Conservation (phyloP, 495 filamentous ascomycete genomes). For the Talaromyces thailandensis region DNA sequence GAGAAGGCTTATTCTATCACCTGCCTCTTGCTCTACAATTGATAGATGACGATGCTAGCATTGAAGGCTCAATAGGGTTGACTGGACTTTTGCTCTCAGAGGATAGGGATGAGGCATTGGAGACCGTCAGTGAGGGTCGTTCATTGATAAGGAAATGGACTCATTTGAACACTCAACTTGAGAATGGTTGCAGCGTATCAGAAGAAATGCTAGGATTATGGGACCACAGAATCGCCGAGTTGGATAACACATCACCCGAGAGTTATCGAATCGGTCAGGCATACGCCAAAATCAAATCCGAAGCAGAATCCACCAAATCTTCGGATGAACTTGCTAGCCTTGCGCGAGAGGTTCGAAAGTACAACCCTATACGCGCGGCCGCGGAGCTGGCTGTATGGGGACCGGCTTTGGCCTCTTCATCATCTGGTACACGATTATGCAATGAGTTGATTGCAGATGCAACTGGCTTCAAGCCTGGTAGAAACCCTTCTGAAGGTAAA, state of each 20-base stretch:
- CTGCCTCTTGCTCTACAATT: constrained; percentile 48
- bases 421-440: constrained; percentile 35
- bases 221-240: constrained; percentile 23
- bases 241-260: constrained; percentile 21
- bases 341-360: constrained; percentile 25
- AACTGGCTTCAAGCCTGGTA: constrained; percentile 40
- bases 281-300: constrained; percentile 32
- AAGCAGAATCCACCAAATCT: constrained; percentile 18
- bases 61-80: constrained; percentile 48
- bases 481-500: constrained; percentile 29
- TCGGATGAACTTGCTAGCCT: constrained; percentile 25
- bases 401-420: constrained; percentile 24
- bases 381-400: constrained; percentile 28
- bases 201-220: constrained; percentile 15
- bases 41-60: constrained; percentile 53
- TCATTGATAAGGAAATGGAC: constrained; percentile 43
- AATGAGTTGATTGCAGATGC: constrained; percentile 54
- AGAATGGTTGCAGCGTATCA: background rate
- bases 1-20: constrained; percentile 33
- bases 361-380: constrained; percentile 32
- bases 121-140: constrained; percentile 50
- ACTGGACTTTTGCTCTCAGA: constrained; percentile 38
- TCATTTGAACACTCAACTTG: constrained; percentile 13
- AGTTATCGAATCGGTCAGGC: constrained; percentile 32
- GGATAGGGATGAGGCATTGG: constrained; percentile 49